Conservation (phyloP, 495 filamentous ascomycete genomes). For the Annulohypoxylon bovei region DNA sequence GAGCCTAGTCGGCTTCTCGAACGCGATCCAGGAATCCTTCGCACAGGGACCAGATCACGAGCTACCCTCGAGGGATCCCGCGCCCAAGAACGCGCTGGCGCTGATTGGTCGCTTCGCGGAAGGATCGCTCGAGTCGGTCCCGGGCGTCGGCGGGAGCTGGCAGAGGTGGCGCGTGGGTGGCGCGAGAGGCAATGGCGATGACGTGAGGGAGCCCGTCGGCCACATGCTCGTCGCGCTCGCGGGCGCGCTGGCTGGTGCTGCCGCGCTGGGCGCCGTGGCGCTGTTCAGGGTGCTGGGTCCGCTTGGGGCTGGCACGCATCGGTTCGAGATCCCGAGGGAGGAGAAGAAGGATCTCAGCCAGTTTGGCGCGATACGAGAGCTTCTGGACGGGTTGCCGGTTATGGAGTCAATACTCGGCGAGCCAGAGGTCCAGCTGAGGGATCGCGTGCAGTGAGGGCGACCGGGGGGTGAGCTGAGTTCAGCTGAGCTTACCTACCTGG, state of each 20-base stretch:
- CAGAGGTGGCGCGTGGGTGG: constrained; percentile 42
- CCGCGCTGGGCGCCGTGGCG: constrained; percentile 37
- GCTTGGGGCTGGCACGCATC: constrained; percentile 49
- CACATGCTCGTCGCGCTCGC: constrained; percentile 33
- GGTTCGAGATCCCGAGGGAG: constrained; percentile 41
- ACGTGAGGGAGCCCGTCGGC: constrained; percentile 38
- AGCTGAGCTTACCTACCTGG: neutral
- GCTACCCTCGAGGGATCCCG: constrained; percentile 32
- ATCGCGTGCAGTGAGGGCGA: neutral
- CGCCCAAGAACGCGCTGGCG: constrained; percentile 21
- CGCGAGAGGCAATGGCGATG: constrained; percentile 36
- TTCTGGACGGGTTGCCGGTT: constrained; percentile 43
- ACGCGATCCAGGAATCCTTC: constrained; percentile 54
- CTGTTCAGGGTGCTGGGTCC: constrained; percentile 40
- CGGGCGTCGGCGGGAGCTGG: constrained; percentile 43
- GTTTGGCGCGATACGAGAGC: constrained; percentile 49
- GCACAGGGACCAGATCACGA: constrained; percentile 38
- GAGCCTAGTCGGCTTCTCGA: constrained; percentile 63
- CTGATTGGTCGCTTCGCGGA: constrained; percentile 47
- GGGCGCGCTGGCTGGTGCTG: constrained; percentile 33
- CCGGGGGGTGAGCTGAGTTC: neutral
- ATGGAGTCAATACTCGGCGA: too few species aligned
- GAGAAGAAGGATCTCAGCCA: constrained; percentile 36
- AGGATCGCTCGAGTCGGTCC: constrained; percentile 42
- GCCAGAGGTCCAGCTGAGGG: neutral